Evolutionary conservation across 176 grass and related monocot species (phyloP).

Genomic region (Oryza meridionalis): DNA sequence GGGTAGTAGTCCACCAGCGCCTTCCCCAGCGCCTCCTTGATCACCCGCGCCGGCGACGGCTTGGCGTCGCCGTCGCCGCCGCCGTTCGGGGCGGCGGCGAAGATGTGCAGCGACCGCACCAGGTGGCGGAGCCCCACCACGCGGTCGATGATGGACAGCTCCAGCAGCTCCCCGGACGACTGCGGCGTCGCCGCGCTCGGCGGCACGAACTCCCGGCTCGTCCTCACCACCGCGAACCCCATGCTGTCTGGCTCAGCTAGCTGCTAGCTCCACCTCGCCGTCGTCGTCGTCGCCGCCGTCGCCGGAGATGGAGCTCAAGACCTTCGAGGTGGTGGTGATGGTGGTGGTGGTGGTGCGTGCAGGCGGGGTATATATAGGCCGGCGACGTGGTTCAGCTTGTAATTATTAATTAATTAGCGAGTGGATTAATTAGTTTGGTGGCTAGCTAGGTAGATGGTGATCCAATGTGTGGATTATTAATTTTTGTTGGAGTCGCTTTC

Average conservation of each 20-base stretch:
- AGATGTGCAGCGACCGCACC: slow-evolving; percentile 43
- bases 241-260: neutral
- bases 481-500: too few species aligned
- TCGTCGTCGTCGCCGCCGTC: too few species aligned
- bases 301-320: neutral
- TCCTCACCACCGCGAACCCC: slow-evolving; percentile 32
- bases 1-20: slow-evolving; percentile 43
- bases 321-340: neutral
- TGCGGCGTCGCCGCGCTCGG: slow-evolving; percentile 29
- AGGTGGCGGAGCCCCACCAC: slow-evolving; percentile 45
- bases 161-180: neutral
- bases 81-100: neutral
- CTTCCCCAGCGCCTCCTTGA: slow-evolving; percentile 29
- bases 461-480: neutral
- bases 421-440: neutral
- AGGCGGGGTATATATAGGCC: neutral
- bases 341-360: neutral
- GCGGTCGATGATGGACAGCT: slow-evolving; percentile 46
- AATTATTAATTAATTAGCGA: too few species aligned
- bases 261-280: neutral
- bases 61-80: too few species aligned
- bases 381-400: neutral
- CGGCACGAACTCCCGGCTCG: neutral
- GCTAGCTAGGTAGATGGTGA: neutral
- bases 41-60: neutral